A percentile compares a stretch with the other conserved stretches of the same genome.
phyloP scores from a whole-genome alignment of 257 asterid genomes.

The Haberlea rhodopensis region DNA sequence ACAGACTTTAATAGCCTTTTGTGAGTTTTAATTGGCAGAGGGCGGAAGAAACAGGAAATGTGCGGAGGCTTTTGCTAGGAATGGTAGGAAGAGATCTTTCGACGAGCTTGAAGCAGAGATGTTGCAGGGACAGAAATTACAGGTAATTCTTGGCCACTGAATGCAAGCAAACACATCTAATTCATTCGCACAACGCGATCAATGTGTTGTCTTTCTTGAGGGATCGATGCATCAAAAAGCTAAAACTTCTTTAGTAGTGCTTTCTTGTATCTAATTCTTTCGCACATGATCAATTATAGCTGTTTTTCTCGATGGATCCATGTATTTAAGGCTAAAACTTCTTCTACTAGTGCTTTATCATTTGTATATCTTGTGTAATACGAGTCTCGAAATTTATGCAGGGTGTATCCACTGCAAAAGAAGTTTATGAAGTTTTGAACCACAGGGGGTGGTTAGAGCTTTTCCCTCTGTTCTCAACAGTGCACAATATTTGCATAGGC shows the following conservation, averaged over 20 bases:
- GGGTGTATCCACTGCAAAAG: slow-evolving; percentile 94
- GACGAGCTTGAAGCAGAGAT: slow-evolving; percentile 92
- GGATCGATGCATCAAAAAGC: not conserved
- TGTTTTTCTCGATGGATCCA: too few relatives aligned
- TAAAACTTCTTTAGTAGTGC: too few relatives aligned
- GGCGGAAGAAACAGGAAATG: slow-evolving; percentile 97
- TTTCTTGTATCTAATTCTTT: too few relatives aligned
- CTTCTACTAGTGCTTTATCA: not conserved
- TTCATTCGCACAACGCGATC: not conserved
- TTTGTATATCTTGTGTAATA: not conserved
- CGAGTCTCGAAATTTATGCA: slow-evolving; percentile 24
- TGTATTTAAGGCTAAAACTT: too few relatives aligned
- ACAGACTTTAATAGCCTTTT: not conserved
- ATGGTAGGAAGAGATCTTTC: slow-evolving; percentile 80
- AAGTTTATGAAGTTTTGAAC: slow-evolving; percentile 71
- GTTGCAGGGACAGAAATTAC: slow-evolving; percentile 90
- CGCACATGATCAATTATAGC: too few relatives aligned
- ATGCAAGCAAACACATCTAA: not conserved
- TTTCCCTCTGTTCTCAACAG: slow-evolving; percentile 87
- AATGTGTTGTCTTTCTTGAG: not conserved
- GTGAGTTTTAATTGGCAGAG: slow-evolving; percentile 42
- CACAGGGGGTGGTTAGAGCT: slow-evolving; percentile 77
- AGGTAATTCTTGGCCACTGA: too few relatives aligned
- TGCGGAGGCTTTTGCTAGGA: slow-evolving; percentile 86
- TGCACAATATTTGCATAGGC: slow-evolving; percentile 81